These are phyloP conservation scores for Lactarius sanguifluus DNA, from an alignment of 768 basidiomycete genomes.

Conservation along the genomic window DNA sequence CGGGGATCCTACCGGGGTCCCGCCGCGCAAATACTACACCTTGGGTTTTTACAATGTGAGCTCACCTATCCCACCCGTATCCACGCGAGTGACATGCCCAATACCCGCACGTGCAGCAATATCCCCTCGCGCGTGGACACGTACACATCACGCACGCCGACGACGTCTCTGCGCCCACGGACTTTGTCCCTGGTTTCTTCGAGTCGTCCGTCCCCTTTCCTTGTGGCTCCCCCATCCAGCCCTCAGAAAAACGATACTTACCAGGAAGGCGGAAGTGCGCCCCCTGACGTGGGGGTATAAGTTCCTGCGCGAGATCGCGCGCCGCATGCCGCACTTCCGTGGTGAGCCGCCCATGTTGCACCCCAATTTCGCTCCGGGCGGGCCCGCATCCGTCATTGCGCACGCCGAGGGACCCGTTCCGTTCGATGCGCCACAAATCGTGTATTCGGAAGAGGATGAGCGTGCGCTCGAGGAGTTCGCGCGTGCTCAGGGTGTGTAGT, in stretches of 20 bases:
- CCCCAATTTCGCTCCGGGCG: slow-evolving; percentile 37
- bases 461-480: slow-evolving; percentile 36
- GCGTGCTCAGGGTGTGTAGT: slow-evolving; percentile 16
- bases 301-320: slow-evolving; percentile 49
- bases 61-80: neutral
- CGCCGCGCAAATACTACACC: slow-evolving; percentile 28
- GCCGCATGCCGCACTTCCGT: slow-evolving; percentile 48
- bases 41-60: slow-evolving; percentile 15
- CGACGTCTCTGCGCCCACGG: slow-evolving; percentile 28
- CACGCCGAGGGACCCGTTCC: slow-evolving; percentile 29
- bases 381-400: slow-evolving; percentile 29
- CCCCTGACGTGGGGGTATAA: slow-evolving; percentile 58
- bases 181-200: slow-evolving; percentile 32
- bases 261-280: slow-evolving; percentile 39
- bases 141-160: slow-evolving; percentile 30
- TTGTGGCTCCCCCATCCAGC: no score
- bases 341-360: slow-evolving; percentile 34
- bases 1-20: neutral
- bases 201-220: slow-evolving; percentile 33
- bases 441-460: slow-evolving; percentile 40
- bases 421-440: slow-evolving; percentile 34
- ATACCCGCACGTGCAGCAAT: neutral
- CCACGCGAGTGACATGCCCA: neutral
- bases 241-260: neutral
- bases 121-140: slow-evolving; percentile 29